Base-by-base conservation (phyloP, 1,284 basidiomycete species). In the Thelephora terrestris region DNA sequence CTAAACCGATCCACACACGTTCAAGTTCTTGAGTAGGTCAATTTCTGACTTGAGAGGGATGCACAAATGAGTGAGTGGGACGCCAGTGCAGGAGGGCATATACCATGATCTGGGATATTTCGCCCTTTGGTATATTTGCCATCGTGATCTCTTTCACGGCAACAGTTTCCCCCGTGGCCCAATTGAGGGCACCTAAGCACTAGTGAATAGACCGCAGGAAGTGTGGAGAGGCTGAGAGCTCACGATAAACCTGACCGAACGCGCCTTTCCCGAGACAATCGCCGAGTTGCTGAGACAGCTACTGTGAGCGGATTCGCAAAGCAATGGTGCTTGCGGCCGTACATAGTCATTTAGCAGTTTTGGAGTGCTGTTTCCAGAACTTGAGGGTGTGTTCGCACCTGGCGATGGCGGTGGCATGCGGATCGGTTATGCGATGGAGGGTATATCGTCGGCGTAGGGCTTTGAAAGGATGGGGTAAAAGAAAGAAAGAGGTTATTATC, bases 61-160 rank as follows among this genome's bases (percentile, higher is more conserved):
- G 29, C 14, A 12, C 9, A 12, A 32, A 12, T 32, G 29, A 32
- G 29, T 10, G 29, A 12, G 7, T 3, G 6, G 29, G 6, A 14
- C 12, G 29, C 7, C 29, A 12, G 9, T 32, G 4, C 29, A 17
- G 12, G 29, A 16, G 12, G 24, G 12, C 35, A 71, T 79, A 57
- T 59, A 90, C 91, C 95, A 98, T 98, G 62, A 99, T 97, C 66
- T 98, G 93, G 18, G 89, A 86, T 46, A 98, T 77, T 62, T 96
- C 91, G 44, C 83, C 80, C 63, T 91, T 89, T 2, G 94, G 91
- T 50, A 99, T 94, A 64, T 92, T 92, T 63, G 81, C 85, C 52
- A 99, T 71, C 59, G 91, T 85, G 60, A 94, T 94, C 66, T 91
- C 92, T 76, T 95, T 98, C 61, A 94, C 86, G 6, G 92, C 92